phyloP scores from a whole-genome alignment of 2,329 filamentous ascomycete species.

The Drechslerella stenobrocha region DNA sequence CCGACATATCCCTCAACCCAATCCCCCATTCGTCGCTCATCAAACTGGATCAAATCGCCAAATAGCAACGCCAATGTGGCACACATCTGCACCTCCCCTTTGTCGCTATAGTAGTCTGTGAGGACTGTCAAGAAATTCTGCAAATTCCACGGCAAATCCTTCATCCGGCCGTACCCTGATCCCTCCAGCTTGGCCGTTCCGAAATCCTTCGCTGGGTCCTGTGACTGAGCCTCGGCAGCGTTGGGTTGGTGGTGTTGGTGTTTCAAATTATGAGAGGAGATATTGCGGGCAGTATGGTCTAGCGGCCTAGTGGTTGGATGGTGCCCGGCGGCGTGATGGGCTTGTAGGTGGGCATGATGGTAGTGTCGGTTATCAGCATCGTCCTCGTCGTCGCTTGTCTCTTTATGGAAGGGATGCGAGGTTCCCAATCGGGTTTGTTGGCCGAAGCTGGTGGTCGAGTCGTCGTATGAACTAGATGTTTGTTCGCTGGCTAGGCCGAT shows the following conservation, averaged over 20 bases:
- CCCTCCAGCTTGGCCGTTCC: conserved; percentile 33
- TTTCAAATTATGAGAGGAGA: conserved; percentile 40
- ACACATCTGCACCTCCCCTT: conserved; percentile 51
- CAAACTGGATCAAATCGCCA: conserved; percentile 34
- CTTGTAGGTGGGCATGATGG: conserved; percentile 10
- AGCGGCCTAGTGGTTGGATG: conserved; percentile 23
- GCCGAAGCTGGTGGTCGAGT: conserved; percentile 41
- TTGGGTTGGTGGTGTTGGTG: conserved; percentile 42
- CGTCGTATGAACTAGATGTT: conserved; percentile 50
- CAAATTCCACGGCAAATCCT: conserved; percentile 48
- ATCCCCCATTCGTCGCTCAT: conserved; percentile 48
- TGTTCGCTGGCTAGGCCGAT: conserved; percentile 48
- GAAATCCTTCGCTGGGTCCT: conserved; percentile 42
- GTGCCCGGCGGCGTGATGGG: conserved; percentile 2
- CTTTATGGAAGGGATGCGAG: conserved; percentile 37
- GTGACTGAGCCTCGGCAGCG: conserved; percentile 23
- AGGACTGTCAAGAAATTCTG: conserved; percentile 49
- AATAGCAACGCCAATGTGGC: conserved; percentile 49
- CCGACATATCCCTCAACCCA: conserved; percentile 51
- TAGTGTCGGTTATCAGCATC: conserved; percentile 18
- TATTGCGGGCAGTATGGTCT: conserved; percentile 18
- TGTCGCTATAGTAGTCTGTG: conserved; percentile 47
- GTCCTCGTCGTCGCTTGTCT: conserved; percentile 39
- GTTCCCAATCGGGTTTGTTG: conserved; percentile 23
- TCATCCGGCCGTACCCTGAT: conserved; percentile 37